Base-by-base conservation (phyloP, 1,284 basidiomycete species). In the Austroboletus niveus region DNA sequence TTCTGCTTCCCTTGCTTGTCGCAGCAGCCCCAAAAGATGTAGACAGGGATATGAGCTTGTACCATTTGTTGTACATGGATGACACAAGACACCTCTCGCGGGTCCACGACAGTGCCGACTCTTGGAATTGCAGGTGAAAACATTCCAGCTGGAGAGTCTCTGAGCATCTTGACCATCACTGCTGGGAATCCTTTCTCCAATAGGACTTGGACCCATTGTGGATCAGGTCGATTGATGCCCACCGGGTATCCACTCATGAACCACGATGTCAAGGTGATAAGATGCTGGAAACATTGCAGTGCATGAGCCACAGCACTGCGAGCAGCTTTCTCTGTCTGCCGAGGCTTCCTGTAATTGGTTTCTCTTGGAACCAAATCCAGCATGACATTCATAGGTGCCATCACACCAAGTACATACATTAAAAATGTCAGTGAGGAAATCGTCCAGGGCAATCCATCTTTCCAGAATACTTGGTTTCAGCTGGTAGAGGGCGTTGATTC, bases 111-210 rank as follows among this genome's bases (percentile, higher is more conserved):
- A 17, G 17, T 17, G 17, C 17, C 1, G 17, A 17, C 17, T 17
- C 43, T 36, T 8, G 12, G 38, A 6, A 4, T 29, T 2, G 15
- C 17, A 1, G 27, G 32, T 2, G 32, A 48, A 17, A 54, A 54
- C 3, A 22, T 52, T 7, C 50, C 46, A 20, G 8, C 49, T 20
- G 40, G 54, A 1, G 47, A 53, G 5, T 55, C 44, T 17, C 22
- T 49, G 4, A 55, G 41, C 50, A 55, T 55, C 35, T 55, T 34
- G 15, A 55, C 44, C 50, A 52, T 55, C 1, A 20, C 20, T 30
- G 48, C 48, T 22, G 41, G 20, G 14, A 55, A 52, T 8, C 54
- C 45, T 47, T 49, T 49, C 3, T 39, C 11, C 38, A 55, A 8
- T 9, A 54, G 35, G 15, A 48, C 10, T 14, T 42, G 14, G 5